Percentiles rank a stretch among this genome's conserved stretches.
phyloP scores from a whole-genome alignment of 1,284 basidiomycete genomes.

The Cryptococcus maquisensis region DNA sequence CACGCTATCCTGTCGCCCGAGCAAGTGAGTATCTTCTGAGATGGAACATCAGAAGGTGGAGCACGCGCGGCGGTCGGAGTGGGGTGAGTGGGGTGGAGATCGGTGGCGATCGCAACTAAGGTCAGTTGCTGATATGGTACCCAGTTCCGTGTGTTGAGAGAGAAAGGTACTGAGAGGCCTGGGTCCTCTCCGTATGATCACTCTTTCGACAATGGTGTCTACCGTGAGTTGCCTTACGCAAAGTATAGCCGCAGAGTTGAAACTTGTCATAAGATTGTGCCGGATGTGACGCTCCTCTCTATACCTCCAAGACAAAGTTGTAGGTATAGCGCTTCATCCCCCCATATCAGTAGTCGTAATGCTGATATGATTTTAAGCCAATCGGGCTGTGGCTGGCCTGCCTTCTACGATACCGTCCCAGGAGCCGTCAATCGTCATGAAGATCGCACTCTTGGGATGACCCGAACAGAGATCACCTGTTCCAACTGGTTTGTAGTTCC shows the following conservation, averaged over 20 bases:
- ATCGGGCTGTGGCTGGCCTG: conserved; percentile 95
- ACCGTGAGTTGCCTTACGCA: conserved; percentile 47
- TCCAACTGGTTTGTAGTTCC: conserved; percentile 42
- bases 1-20: conserved; percentile 71
- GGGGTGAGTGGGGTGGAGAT: background rate
- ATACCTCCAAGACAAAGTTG: conserved; percentile 87
- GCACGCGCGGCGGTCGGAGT: background rate
- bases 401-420: conserved; percentile 90
- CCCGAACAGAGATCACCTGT: conserved; percentile 46
- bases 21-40: conserved; percentile 61
- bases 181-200: conserved; percentile 76
- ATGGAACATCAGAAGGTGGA: background rate
- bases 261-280: conserved; percentile 34
- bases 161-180: conserved; percentile 80
- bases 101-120: background rate
- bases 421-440: conserved; percentile 69
- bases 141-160: conserved; percentile 77
- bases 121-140: background rate
- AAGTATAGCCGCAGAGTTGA: background rate
- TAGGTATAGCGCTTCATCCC: conserved; percentile 21
- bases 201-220: conserved; percentile 59
- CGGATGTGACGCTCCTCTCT: conserved; percentile 56
- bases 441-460: conserved; percentile 50
- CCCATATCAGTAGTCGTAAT: background rate
- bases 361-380: conserved; percentile 45